phyloP scores from a whole-genome alignment of 345 rosid species.

The Adansonia digitata region DNA sequence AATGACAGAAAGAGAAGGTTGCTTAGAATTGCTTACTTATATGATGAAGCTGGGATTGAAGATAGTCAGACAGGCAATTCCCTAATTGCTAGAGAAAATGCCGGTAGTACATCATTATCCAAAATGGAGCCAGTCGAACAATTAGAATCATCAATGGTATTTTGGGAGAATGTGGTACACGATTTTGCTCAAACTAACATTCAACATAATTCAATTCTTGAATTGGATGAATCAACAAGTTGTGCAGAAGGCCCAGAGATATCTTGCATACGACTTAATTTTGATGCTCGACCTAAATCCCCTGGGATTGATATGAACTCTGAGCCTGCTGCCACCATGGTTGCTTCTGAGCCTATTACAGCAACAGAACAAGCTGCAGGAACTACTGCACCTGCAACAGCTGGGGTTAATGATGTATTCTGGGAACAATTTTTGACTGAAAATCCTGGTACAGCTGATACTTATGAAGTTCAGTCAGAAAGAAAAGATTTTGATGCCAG shows the following conservation, averaged over 20 bases:
- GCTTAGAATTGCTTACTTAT: constrained; percentile 39
- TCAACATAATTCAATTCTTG: constrained; percentile 28
- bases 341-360: constrained; percentile 31
- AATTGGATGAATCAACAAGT: constrained; percentile 64
- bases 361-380: constrained; percentile 29
- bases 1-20: constrained; percentile 68
- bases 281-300: constrained; percentile 45
- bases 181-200: constrained; percentile 31
- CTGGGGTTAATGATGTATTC: constrained; percentile 84
- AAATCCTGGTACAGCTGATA: constrained; percentile 73
- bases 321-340: constrained; percentile 43
- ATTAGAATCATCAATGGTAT: constrained; percentile 56
- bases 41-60: constrained; percentile 33
- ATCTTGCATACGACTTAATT: constrained; percentile 45
- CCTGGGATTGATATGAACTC: constrained; percentile 81
- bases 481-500: constrained; percentile 52
- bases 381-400: constrained; percentile 29
- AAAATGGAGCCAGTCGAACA: constrained; percentile 51
- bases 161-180: constrained; percentile 58
- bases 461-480: constrained; percentile 66
- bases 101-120: constrained; percentile 29
- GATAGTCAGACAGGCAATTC: constrained; percentile 35
- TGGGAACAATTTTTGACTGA: constrained; percentile 98
- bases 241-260: constrained; percentile 59
- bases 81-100: constrained; percentile 30